Evolutionary conservation across 805 yeast species (phyloP).

Genomic region (Wickerhamomyces rabaulensis): DNA sequence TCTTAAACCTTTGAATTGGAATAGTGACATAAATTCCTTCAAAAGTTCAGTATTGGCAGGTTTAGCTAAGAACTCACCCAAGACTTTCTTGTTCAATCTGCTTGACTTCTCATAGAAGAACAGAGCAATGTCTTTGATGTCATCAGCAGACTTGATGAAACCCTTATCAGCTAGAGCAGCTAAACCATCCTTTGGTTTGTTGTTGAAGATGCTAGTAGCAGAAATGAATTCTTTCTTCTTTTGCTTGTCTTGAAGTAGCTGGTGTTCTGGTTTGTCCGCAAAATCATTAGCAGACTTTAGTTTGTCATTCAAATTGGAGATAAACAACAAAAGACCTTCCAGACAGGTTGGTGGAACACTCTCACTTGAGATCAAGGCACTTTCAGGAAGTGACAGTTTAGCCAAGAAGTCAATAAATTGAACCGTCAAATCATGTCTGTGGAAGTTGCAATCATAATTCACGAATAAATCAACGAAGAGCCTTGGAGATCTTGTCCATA

Average conservation of each 20-base stretch:
- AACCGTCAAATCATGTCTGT: slow-evolving; percentile 70
- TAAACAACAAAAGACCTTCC: slow-evolving; percentile 74
- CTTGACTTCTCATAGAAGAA: slow-evolving; percentile 78
- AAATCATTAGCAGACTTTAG: slow-evolving; percentile 22
- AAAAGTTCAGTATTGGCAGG: slow-evolving; percentile 59
- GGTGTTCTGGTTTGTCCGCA: slow-evolving; percentile 11
- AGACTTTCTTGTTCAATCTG: slow-evolving; percentile 76
- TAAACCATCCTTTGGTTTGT: slow-evolving; percentile 74
- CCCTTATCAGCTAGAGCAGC: slow-evolving; percentile 57
- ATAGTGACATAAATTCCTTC: slow-evolving; percentile 56
- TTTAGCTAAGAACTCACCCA: slow-evolving; percentile 84
- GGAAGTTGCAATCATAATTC: slow-evolving; percentile 87
- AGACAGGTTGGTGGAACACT: slow-evolving; percentile 91
- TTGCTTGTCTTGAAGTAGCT: slow-evolving; percentile 28
- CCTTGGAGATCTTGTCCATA: slow-evolving; percentile 76
- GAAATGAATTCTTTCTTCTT: slow-evolving; percentile 70
- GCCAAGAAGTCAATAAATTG: slow-evolving; percentile 67
- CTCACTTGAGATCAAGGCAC: slow-evolving; percentile 73
- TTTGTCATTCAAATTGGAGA: slow-evolving; percentile 54
- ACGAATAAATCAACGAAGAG: slow-evolving; percentile 74
- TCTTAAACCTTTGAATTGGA: slow-evolving; percentile 73
- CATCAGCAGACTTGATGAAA: slow-evolving; percentile 49
- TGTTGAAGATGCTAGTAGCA: slow-evolving; percentile 73
- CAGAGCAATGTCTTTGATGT: slow-evolving; percentile 58
- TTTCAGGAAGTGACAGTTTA: slow-evolving; percentile 77